Evolutionary conservation across 2,329 filamentous ascomycete genomes (phyloP), one percentile per base, ranked within the genome.

Genomic region (Pseudocercospora fijiensis): DNA sequence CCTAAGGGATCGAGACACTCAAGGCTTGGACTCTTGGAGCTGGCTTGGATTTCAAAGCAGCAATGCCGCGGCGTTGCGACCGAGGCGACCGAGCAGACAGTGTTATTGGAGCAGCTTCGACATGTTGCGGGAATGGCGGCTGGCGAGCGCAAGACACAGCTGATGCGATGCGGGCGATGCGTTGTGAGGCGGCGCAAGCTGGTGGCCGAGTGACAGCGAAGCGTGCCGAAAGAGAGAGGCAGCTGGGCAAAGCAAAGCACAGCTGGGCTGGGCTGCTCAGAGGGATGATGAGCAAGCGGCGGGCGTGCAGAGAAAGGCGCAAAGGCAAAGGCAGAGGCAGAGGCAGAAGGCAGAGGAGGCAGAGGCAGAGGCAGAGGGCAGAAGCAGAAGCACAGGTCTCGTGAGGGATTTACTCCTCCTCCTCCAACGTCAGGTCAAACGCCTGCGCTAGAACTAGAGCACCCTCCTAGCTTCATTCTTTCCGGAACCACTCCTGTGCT

Each of bases 401-500:
- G 28, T 56, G 51, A 53, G 51, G 51, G 51, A 53, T 49, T 49
- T 49, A 49, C 49, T 28, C 16, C 49, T 28, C 16, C 49, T 28
- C 22, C 49, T 30, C 24, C 49, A 53, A 53, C 49, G 49, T 53
- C 49, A 53, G 49, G 49, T 53, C 49, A 53, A 53, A 53, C 22
- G 49, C 49, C 49, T 53, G 26, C 49, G 49, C 49, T 53, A 53
- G 49, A 53, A 24, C 49, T 53, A 53, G 49, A 53, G 26, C 8
- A 26, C 28, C 49, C 10, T 53, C 49, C 26, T 53, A 53, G 22
- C 26, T 27, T 26, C 49, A 27, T 28, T 28, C 22, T 53, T 53
- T 26, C 26, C 26, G 49, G 49, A 53, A 53, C 26, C 49, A 28
- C 20, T 26, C 47, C 10, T 24, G 18, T 18, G 47, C 47, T 16